A percentile compares a stretch with the other conserved stretches of the same genome.
phyloP scores from a whole-genome alignment of 257 asterid species.

The Solanum virginianum region DNA sequence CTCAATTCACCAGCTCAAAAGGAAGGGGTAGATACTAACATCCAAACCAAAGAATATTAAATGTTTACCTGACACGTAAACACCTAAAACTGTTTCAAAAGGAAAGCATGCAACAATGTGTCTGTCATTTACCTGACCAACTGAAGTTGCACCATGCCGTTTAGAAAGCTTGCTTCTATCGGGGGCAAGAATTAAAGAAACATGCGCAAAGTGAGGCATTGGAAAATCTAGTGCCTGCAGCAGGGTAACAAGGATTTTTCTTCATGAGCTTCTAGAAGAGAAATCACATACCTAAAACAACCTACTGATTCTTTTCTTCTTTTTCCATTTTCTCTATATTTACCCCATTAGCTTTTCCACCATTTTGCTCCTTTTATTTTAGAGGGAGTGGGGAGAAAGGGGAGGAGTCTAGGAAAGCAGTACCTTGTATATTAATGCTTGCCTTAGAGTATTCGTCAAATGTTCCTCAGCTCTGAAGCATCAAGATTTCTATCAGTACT shows the following conservation, averaged over 20 bases:
- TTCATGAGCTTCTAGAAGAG: slow-evolving; percentile 18
- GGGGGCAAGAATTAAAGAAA: slow-evolving; percentile 89
- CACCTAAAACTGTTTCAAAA: slow-evolving; percentile 2
- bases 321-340: neutral
- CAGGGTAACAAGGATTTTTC: slow-evolving; percentile 1
- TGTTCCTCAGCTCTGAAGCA: slow-evolving; percentile 91
- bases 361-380: neutral
- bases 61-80: neutral
- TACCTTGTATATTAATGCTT: slow-evolving; percentile 88
- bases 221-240: slow-evolving; percentile 73
- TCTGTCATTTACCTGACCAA: slow-evolving; percentile 66
- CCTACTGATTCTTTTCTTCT: neutral
- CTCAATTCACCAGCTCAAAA: neutral
- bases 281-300: neutral
- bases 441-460: slow-evolving; percentile 94
- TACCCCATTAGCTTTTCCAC: neutral
- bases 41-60: neutral
- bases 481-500: slow-evolving; percentile 10
- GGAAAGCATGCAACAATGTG: neutral
- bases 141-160: slow-evolving; percentile 98
- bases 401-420: neutral
- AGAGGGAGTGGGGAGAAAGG: neutral
- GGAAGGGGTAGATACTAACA: neutral
- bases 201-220: slow-evolving; percentile 92
- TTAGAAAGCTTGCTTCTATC: slow-evolving; percentile 94